phyloP scores from a whole-genome alignment of 1,284 basidiomycete species.

The Heliocybe sulcata region DNA sequence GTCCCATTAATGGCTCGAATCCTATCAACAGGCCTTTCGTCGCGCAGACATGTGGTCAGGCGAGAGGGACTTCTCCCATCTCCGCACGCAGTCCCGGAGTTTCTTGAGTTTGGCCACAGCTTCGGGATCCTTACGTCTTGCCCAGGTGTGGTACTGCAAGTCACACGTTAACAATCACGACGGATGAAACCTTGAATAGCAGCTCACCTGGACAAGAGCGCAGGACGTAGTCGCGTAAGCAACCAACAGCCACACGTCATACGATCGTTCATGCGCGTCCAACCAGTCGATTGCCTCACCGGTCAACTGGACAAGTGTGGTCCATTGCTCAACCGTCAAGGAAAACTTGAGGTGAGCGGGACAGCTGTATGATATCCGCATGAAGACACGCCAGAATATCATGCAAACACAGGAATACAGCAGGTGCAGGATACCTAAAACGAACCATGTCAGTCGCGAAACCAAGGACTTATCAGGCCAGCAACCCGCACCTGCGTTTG shows the following conservation, averaged over 20 bases:
- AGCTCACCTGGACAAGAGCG: constrained; percentile 79
- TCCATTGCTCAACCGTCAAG: constrained; percentile 78
- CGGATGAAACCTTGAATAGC: neutral
- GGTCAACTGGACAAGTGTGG: constrained; percentile 62
- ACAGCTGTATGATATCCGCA: constrained; percentile 86
- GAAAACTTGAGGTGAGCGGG: constrained; percentile 82
- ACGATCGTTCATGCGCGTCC: constrained; percentile 69
- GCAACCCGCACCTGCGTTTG: constrained; percentile 49
- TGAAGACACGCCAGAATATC: constrained; percentile 92
- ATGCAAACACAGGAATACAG: constrained; percentile 83
- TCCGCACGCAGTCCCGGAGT: constrained; percentile 73
- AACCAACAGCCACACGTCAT: constrained; percentile 84
- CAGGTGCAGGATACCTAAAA: constrained; percentile 74
- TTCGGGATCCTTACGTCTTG: constrained; percentile 68
- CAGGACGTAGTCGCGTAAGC: constrained; percentile 88
- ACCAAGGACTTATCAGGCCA: constrained; percentile 3
- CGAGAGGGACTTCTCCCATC: constrained; percentile 77
- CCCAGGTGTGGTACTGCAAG: constrained; percentile 85
- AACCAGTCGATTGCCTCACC: constrained; percentile 88
- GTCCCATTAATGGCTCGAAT: constrained; percentile 15
- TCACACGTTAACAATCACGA: constrained; percentile 9
- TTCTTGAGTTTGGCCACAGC: constrained; percentile 73
- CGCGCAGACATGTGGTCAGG: constrained; percentile 89
- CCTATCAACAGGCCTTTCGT: constrained; percentile 58
- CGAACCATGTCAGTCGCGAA: constrained; percentile 3